A percentile compares a stretch with the other conserved stretches of the same genome.
Conservation (phyloP, 2,329 filamentous ascomycete genomes). For the Blastomyces silverae region DNA sequence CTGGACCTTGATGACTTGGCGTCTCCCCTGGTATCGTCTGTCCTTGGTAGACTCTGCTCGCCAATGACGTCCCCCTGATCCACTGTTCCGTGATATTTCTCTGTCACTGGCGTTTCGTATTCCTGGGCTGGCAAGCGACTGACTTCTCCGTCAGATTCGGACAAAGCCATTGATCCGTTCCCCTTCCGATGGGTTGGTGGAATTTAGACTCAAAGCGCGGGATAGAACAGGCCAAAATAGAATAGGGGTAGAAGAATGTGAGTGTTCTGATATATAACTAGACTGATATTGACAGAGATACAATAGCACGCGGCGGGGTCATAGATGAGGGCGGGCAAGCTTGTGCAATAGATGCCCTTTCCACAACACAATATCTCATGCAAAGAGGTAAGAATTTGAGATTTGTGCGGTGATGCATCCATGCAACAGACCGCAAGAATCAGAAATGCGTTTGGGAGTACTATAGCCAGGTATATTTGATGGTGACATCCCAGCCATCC, state of each 20-base stretch:
- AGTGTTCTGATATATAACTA: neutral
- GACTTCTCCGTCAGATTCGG: neutral
- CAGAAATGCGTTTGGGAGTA: neutral
- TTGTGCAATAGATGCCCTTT: neutral
- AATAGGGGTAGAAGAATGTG: neutral
- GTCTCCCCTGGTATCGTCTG: neutral
- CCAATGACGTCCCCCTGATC: neutral
- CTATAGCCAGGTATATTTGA: neutral
- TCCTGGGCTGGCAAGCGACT: neutral
- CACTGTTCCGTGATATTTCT: neutral
- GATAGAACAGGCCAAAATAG: neutral
- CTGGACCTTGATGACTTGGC: neutral
- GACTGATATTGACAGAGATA: slow-evolving; percentile 2
- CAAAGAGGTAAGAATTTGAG: neutral
- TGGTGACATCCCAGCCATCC: slow-evolving; percentile 7
- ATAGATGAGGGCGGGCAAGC: neutral
- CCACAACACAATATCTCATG: neutral
- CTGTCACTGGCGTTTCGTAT: neutral
- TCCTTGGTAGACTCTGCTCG: neutral
- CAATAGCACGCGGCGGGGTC: neutral
- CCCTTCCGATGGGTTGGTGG: neutral
- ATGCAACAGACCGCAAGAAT: neutral
- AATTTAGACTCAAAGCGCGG: neutral
- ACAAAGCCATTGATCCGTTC: slow-evolving; percentile 5
- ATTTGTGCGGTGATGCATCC: neutral